These are phyloP conservation scores for Penicillium digitatum DNA, from an alignment of 2,329 filamentous ascomycete genomes.

Conservation along the genomic window DNA sequence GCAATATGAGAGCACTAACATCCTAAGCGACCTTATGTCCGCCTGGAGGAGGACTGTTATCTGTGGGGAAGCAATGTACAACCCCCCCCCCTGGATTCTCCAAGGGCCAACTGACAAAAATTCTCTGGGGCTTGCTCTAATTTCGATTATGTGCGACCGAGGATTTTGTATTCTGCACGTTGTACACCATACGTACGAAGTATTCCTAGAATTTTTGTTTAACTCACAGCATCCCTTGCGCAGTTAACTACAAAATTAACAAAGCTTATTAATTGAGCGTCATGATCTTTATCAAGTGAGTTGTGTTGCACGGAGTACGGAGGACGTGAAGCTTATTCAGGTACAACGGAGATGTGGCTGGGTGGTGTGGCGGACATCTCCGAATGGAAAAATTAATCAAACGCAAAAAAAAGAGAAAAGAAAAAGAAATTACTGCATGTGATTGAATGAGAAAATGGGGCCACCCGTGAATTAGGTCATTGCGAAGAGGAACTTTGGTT, in stretches of 20 bases:
- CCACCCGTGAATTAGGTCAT: slow-evolving; percentile 13
- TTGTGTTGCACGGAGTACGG: too few relatives aligned
- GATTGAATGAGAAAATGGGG: not conserved
- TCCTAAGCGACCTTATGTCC: not conserved
- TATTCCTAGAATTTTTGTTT: not conserved
- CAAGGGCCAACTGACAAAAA: not conserved
- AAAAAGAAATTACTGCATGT: not conserved
- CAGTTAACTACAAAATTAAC: not conserved
- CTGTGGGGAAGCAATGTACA: slow-evolving; percentile 1
- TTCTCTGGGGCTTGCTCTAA: not conserved
- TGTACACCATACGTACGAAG: too few relatives aligned
- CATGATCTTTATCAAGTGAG: slow-evolving; percentile 7
- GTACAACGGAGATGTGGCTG: slow-evolving; percentile 1
- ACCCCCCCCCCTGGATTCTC: slow-evolving; percentile 11
- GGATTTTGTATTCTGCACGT: not conserved
- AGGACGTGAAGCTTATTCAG: too few relatives aligned
- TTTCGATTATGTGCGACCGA: not conserved
- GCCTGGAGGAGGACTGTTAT: not conserved
- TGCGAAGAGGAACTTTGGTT: slow-evolving; percentile 6
- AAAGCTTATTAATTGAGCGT: not conserved
- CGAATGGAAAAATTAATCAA: not conserved
- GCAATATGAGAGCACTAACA: not conserved
- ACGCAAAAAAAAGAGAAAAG: not conserved
- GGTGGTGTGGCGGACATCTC: slow-evolving; percentile 4
- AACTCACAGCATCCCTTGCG: not conserved